Conservation (phyloP, 2,329 filamentous ascomycete genomes). For the Penicillium nordicum region DNA sequence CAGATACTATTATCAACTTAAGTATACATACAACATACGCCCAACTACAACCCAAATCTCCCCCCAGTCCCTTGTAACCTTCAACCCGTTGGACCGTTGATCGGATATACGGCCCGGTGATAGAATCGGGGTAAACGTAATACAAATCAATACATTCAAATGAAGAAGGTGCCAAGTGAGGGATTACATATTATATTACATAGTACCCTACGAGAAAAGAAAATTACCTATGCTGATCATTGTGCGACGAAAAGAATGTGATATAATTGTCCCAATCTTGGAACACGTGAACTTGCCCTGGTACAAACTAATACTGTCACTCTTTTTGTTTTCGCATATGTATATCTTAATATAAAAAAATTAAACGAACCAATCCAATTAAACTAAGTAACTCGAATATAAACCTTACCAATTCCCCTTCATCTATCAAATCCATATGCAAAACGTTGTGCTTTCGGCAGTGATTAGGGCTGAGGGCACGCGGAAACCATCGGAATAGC, state of each 20-base stretch:
- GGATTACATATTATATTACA: neutral
- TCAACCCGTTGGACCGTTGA: constrained; percentile 4
- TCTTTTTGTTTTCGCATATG: neutral
- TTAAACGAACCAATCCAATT: neutral
- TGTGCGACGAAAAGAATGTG: constrained; percentile 23
- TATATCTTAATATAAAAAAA: neutral
- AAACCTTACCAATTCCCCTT: neutral
- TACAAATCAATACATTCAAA: neutral
- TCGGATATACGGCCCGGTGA: constrained; percentile 9
- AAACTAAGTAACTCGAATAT: neutral
- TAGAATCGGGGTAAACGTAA: constrained; percentile 5
- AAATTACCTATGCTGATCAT: neutral
- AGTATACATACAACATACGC: neutral
- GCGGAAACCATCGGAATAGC: constrained; percentile 24
- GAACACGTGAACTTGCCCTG: constrained; percentile 1
- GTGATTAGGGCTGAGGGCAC: constrained; percentile 28
- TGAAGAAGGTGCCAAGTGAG: neutral
- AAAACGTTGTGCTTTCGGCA: constrained; percentile 12
- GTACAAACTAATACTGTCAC: neutral
- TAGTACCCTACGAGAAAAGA: neutral
- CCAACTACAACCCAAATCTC: neutral
- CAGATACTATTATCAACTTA: neutral
- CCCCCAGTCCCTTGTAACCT: neutral
- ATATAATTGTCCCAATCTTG: neutral
- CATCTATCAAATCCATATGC: neutral